Base-by-base conservation (phyloP, 1,139 yeast species). In the Yamadazyma triangularis region DNA sequence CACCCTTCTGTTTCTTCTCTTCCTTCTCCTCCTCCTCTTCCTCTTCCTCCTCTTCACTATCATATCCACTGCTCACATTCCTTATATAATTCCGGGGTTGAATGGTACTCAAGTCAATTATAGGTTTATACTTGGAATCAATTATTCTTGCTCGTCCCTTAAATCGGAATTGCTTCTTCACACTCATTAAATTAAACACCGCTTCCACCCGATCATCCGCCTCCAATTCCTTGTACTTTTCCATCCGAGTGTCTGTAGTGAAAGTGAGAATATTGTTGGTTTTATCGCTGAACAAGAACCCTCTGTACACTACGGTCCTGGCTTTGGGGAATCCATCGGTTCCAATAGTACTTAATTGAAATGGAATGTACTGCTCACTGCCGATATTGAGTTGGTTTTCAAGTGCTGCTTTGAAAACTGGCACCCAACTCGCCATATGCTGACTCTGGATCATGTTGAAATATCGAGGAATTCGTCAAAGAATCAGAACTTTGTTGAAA, bases 391-490 rank as follows among this genome's bases (percentile, higher is more conserved):
- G 77, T 25, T 68, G 47, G 9, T 20, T 58, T 23, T 65, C 64
- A 14, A 73, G 45, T 10, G 79, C 72, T 33, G 62, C 65, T 24
- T 58, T 57, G 46, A 80, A 78, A 9, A 70, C 47, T 3, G 86
- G 81, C 50, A 75, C 78, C 88, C 88, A 80, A 8, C 84, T 79
- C 23, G 84, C 87, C 79, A 77, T 75, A 42, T 68, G 70, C 45
- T 73, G 78, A 34, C 41, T 41, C 28, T 51, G 57, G 26, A 53
- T 35, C 58, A 52, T 52, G 14, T 14, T 31, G 6, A n/a, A n/a
- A n/a, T n/a, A n/a, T n/a, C n/a, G n/a, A n/a, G n/a, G n/a, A n/a
- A n/a, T n/a, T n/a, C n/a, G n/a, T n/a, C n/a, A n/a, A n/a, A n/a
- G n/a, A n/a, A n/a, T n/a, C n/a, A n/a, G n/a, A n/a, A n/a, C n/a